Evolutionary conservation across 2,329 filamentous ascomycete genomes (phyloP), one percentile per base, ranked within the genome.

Genomic region (Penicillium janthinellum): DNA sequence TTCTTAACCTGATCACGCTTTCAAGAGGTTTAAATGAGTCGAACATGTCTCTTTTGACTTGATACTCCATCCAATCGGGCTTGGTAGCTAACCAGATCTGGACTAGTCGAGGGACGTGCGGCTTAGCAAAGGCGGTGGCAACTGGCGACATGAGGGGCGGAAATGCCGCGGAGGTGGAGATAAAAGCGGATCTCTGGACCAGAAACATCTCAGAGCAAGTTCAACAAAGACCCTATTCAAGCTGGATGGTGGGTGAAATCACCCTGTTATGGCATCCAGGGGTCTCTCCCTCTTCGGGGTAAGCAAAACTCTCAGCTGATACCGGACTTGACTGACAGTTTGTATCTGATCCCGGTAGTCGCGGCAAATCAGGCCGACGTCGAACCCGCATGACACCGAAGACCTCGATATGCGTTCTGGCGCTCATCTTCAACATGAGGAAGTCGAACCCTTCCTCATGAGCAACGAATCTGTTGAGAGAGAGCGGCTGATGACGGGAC

Each of bases 171-270:
- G 38, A 39, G 25, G 22, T 52, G 22, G 49, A 52, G 49, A 38
- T 17, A 2, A 52, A 28, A 52, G 49, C 49, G 49, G 37, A 39
- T 52, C 49, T 52, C 35, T 39, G 5, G 38, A 41, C 49, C 49
- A 22, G 25, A 14, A 52, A 52, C 22, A 38, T 17, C 35, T 12
- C 22, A 17, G 35, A 20, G 20, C n/a, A 28, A 37, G 25, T 12
- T 37, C 47, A 17, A 50, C 20, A 38, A 34, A 17, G 20, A 20
- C 14, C 10, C 17, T 15, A 22, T 38, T 17, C 14, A 50, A 37
- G 35, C n/a, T 38, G 49, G 10, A 38, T 37, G 22, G 35, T 39
- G 12, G 12, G 38, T 28, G 12, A 31, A 5, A 11, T 41, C 15
- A 39, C 20, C 37, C 35, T 52, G 37, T 39, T 15, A 31, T 47